Conservation (phyloP, 805 yeast genomes). For the Wickerhamomyces tratensis region DNA sequence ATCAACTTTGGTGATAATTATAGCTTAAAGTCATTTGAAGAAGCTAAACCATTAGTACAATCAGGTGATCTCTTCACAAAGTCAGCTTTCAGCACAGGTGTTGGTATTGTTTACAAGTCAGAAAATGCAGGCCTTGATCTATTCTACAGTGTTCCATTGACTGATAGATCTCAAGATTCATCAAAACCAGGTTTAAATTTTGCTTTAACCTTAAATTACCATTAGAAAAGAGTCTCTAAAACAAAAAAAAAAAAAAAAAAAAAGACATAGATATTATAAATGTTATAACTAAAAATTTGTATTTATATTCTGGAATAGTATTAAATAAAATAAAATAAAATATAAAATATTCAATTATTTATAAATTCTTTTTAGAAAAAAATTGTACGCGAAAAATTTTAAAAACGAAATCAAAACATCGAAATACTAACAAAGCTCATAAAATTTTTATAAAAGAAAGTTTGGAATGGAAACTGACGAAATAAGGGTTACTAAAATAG, state of each 20-base stretch:
- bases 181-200: slow-evolving; percentile 48
- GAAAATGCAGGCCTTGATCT: slow-evolving; percentile 47
- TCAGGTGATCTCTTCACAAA: slow-evolving; percentile 14
- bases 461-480: slow-evolving; percentile 23
- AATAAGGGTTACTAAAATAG: slow-evolving; percentile 19
- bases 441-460: too few species aligned
- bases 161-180: slow-evolving; percentile 31
- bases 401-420: too few species aligned
- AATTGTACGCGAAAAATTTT: too few species aligned
- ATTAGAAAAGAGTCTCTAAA: slow-evolving; percentile 14
- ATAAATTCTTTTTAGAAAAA: too few species aligned
- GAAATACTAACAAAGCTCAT: too few species aligned
- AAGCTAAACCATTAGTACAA: slow-evolving; percentile 10
- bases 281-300: too few species aligned
- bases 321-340: too few species aligned
- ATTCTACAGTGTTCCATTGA: slow-evolving; percentile 44
- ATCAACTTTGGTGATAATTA: slow-evolving; percentile 46
- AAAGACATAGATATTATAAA: too few species aligned
- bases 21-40: slow-evolving; percentile 9
- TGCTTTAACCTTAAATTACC: slow-evolving; percentile 38
- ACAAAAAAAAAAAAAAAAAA: too few species aligned
- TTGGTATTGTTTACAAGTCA: slow-evolving; percentile 44
- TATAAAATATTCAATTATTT: too few species aligned
- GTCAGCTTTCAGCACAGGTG: slow-evolving; percentile 36
- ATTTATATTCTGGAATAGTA: too few species aligned